Evolutionary conservation across 2,329 filamentous ascomycete genomes (phyloP).

Genomic region (Microcyclosporella mali): DNA sequence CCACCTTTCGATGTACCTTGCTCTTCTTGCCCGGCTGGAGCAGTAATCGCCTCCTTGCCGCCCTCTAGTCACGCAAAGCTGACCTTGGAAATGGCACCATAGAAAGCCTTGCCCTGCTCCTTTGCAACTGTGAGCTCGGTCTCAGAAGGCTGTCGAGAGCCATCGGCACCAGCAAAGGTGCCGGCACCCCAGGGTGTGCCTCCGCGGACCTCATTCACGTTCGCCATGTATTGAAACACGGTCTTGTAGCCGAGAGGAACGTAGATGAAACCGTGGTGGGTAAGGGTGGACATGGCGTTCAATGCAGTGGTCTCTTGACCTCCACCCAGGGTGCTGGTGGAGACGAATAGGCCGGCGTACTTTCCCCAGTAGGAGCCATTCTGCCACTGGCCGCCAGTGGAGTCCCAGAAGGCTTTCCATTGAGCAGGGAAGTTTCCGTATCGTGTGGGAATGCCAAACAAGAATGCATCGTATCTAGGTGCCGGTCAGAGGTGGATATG

Average conservation of each 20-base stretch:
- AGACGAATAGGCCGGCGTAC: slow-evolving; percentile 85
- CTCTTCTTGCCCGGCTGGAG: slow-evolving; percentile 6
- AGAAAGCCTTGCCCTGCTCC: slow-evolving; percentile 81
- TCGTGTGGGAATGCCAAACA: slow-evolving; percentile 90
- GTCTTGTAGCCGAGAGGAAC: slow-evolving; percentile 92
- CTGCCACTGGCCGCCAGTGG: slow-evolving; percentile 68
- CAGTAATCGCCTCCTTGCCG: slow-evolving; percentile 29
- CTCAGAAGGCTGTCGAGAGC: slow-evolving; percentile 70
- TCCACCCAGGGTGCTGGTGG: slow-evolving; percentile 75
- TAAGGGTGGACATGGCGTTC: slow-evolving; percentile 72
- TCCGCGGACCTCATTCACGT: slow-evolving; percentile 74
- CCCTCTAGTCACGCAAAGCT: slow-evolving; percentile 71
- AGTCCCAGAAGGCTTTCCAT: slow-evolving; percentile 91
- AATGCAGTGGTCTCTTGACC: slow-evolving; percentile 89
- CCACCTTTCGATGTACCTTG: slow-evolving; percentile 9
- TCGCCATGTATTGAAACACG: slow-evolving; percentile 62
- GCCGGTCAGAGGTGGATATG: too few relatives aligned
- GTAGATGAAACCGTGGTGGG: slow-evolving; percentile 92
- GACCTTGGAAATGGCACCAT: slow-evolving; percentile 65
- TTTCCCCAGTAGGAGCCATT: slow-evolving; percentile 66
- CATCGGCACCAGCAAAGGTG: slow-evolving; percentile 72
- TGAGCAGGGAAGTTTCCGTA: slow-evolving; percentile 97
- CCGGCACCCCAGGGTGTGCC: slow-evolving; percentile 90
- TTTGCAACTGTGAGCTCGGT: slow-evolving; percentile 74
- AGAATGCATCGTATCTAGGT: slow-evolving; percentile 64